phyloP scores from a whole-genome alignment of 2,329 filamentous ascomycete genomes.

The Xylariaceae sp. region DNA sequence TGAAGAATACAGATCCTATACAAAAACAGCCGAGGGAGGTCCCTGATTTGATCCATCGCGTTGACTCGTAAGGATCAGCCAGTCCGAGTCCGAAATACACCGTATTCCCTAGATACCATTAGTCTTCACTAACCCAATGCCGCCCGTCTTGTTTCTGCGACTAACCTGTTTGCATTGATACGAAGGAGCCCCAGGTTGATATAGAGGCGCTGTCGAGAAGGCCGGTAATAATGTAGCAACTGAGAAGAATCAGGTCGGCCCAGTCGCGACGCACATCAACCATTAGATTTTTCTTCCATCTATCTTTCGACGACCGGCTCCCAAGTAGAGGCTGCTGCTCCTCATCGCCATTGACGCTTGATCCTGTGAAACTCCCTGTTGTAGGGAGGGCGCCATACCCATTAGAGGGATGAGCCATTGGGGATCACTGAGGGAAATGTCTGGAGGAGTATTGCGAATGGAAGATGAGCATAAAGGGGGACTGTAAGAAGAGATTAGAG shows the following conservation, averaged over 20 bases:
- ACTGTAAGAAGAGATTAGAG: no score
- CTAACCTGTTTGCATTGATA: conserved; percentile 80
- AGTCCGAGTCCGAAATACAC: conserved; percentile 77
- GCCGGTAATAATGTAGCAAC: conserved; percentile 77
- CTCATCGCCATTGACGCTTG: conserved; percentile 30
- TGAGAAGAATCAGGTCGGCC: conserved; percentile 69
- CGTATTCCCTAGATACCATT: conserved; percentile 62
- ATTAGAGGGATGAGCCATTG: conserved; percentile 33
- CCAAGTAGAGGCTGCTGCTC: conserved; percentile 40
- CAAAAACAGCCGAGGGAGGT: conserved; percentile 72
- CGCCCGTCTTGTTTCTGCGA: conserved; percentile 6
- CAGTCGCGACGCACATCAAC: conserved; percentile 60
- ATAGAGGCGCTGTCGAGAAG: conserved; percentile 76
- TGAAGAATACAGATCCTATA: conserved; percentile 72
- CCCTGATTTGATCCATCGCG: conserved; percentile 72
- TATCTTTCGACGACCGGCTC: conserved; percentile 16
- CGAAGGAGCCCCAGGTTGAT: conserved; percentile 78
- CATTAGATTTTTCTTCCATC: conserved; percentile 40
- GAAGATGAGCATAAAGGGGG: neutral
- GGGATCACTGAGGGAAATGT: neutral
- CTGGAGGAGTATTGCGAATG: neutral
- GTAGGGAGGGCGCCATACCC: conserved; percentile 33
- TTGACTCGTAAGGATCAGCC: conserved; percentile 55
- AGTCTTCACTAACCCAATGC: neutral
- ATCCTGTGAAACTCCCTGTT: conserved; percentile 11